Base-by-base conservation (phyloP, 2,329 filamentous ascomycete genomes). In the Colletotrichum lupini region DNA sequence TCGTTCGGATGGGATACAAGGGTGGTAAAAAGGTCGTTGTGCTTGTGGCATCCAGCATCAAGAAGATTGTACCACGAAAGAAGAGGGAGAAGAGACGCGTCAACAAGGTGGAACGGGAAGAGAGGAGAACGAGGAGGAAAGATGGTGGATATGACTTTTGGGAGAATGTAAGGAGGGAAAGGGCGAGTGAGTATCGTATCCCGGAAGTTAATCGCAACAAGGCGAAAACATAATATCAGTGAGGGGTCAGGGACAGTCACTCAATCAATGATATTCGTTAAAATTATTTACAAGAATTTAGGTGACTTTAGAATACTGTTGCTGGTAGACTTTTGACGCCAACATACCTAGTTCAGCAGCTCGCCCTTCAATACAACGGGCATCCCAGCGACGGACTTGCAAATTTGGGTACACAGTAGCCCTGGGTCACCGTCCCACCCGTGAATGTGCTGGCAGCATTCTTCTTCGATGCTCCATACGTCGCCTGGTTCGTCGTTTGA, bases 121-220 rank as follows among this genome's bases (percentile, higher is more conserved):
- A 66, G 26, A 52, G 49, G 2, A 72, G 60, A 26, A 57, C 64
- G 68, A 74, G 76, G 72, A 28, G 78, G 55, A 77, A 52, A 28
- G 79, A 78, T 72, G 82, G 84, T 63, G 77, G 77, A 49, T 85
- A 83, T 57, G 83, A 85, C 59, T 85, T 85, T 58, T 85, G 83
- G 83, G 82, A 83, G 73, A 81, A 80, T 53, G 81, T 85, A 55
- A 76, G 82, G 53, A 57, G 81, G 59, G 83, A 84, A 76, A 79
- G 83, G 75, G 83, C 84, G 57, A 79, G 78, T 22, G 83, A 81
- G 9, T 85, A 85, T 71, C 75, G 77, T 9, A 83, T 85, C 14
- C 83, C 83, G 2, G 80, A 81, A 66, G 82, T 83, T 76, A 85
- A 85, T 37, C 79, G 76, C 76, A 79, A 76, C 16, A 72, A 55